Evolutionary conservation across 2,329 filamentous ascomycete species (phyloP).

Genomic region (Parastagonospora avenae): DNA sequence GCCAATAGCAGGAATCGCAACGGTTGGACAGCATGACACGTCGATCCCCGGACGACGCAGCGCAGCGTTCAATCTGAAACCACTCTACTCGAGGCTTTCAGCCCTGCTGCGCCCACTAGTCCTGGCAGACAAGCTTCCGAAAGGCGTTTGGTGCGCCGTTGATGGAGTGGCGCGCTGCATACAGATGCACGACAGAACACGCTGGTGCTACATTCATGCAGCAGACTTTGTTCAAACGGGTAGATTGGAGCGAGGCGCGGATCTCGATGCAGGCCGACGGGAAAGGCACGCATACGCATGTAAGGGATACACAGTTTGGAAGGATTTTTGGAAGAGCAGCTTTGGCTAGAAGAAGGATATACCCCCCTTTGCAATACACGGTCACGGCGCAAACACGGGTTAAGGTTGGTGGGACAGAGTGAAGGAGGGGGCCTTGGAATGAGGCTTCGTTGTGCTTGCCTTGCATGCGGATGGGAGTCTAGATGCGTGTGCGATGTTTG

Average conservation of each 20-base stretch:
- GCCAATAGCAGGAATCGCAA: slow-evolving; percentile 18
- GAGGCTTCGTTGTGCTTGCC: too few species aligned
- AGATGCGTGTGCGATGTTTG: too few species aligned
- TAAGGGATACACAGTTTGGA: too few species aligned
- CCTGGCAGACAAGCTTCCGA: slow-evolving; percentile 24
- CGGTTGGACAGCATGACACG: slow-evolving; percentile 12
- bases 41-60: slow-evolving; percentile 8
- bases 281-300: too few species aligned
- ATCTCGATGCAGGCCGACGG: neutral
- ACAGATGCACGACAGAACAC: slow-evolving; percentile 1
- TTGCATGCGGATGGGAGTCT: too few species aligned
- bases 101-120: slow-evolving; percentile 20
- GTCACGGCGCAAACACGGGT: too few species aligned
- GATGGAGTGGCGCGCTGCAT: slow-evolving; percentile 20
- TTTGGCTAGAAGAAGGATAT: too few species aligned
- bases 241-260: slow-evolving; percentile 22
- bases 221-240: slow-evolving; percentile 20
- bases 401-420: too few species aligned
- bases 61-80: slow-evolving; percentile 18
- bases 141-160: slow-evolving; percentile 34
- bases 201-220: slow-evolving; percentile 18
- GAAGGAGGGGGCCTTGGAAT: too few species aligned
- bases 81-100: slow-evolving; percentile 21
- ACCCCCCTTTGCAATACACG: too few species aligned
- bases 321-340: too few species aligned